phyloP scores from a whole-genome alignment of 345 rosid genomes.

The Heritiera littoralis region DNA sequence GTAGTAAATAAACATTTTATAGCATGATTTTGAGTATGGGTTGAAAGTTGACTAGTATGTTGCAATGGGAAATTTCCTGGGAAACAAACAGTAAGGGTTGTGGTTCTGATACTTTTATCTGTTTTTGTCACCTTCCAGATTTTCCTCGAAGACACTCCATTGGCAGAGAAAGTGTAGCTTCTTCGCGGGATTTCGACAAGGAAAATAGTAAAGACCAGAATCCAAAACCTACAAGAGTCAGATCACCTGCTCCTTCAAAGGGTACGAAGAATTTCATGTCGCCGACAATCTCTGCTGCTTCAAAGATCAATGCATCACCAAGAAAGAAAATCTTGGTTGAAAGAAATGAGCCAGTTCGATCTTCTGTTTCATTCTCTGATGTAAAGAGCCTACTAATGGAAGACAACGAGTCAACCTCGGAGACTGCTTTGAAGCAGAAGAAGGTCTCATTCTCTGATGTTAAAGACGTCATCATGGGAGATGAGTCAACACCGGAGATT shows the following conservation, averaged over 20 bases:
- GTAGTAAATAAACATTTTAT: not conserved
- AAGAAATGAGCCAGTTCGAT: slow-evolving; percentile 50
- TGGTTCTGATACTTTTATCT: not conserved
- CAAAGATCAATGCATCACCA: slow-evolving; percentile 69
- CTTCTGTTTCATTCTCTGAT: slow-evolving; percentile 49
- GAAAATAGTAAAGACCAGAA: slow-evolving; percentile 56
- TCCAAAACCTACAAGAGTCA: slow-evolving; percentile 37
- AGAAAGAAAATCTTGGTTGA: slow-evolving; percentile 73
- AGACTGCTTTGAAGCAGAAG: slow-evolving; percentile 18
- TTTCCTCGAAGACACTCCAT: slow-evolving; percentile 46
- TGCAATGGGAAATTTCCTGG: not conserved
- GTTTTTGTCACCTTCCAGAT: slow-evolving; percentile 31
- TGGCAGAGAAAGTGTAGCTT: slow-evolving; percentile 43
- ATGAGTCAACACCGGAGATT: slow-evolving; percentile 11
- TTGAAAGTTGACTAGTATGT: not conserved
- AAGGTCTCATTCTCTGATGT: slow-evolving; percentile 37
- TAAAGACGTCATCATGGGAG: slow-evolving; percentile 43
- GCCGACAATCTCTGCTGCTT: slow-evolving; percentile 85
- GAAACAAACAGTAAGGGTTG: not conserved
- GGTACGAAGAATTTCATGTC: slow-evolving; percentile 80
- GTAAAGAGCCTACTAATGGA: slow-evolving; percentile 42
- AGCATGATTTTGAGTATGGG: not conserved
- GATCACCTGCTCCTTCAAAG: slow-evolving; percentile 45
- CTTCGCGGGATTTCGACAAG: slow-evolving; percentile 51
- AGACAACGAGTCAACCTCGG: slow-evolving; percentile 29